phyloP scores from a whole-genome alignment of 2,329 filamentous ascomycete species.

The Fusarium drepaniforme region DNA sequence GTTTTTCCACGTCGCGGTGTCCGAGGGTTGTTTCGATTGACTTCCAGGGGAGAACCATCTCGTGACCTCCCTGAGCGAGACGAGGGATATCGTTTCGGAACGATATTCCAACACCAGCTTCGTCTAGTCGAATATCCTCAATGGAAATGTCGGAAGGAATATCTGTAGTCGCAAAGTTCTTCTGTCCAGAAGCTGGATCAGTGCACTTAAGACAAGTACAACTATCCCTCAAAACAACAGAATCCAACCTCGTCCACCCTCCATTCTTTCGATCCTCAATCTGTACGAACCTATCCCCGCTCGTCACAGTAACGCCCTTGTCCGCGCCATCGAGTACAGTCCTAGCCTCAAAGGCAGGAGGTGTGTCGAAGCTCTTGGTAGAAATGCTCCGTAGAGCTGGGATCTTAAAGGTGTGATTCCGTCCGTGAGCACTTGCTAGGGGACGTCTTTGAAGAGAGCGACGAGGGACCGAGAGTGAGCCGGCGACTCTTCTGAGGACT shows the following conservation, averaged over 20 bases:
- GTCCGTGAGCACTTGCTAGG: constrained; percentile 37
- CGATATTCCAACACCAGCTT: constrained; percentile 64
- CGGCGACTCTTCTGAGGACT: constrained; percentile 11
- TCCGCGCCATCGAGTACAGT: constrained; percentile 8
- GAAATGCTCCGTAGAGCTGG: constrained; percentile 9
- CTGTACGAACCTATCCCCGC: constrained; percentile 43
- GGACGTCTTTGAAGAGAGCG: background rate
- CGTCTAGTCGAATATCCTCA: constrained; percentile 42
- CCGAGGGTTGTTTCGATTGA: constrained; percentile 52
- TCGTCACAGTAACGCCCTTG: constrained; percentile 40
- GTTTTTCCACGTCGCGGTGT: constrained; percentile 31
- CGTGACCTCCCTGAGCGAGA: constrained; percentile 47
- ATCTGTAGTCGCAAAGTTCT: constrained; percentile 61
- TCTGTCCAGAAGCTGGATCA: constrained; percentile 70
- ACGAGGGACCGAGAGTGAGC: constrained; percentile 2
- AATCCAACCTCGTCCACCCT: constrained; percentile 42
- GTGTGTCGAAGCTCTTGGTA: constrained; percentile 16
- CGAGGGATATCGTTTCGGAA: constrained; percentile 66
- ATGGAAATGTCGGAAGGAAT: constrained; percentile 52
- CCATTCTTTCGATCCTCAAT: constrained; percentile 35
- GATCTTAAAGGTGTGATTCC: background rate
- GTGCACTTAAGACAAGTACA: constrained; percentile 67
- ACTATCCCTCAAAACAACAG: constrained; percentile 61
- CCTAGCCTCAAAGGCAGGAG: constrained; percentile 27
- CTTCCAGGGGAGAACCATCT: constrained; percentile 50